These are phyloP conservation scores for Solidago caesia DNA, from an alignment of 129 eudicot genomes.

Conservation along the genomic window DNA sequence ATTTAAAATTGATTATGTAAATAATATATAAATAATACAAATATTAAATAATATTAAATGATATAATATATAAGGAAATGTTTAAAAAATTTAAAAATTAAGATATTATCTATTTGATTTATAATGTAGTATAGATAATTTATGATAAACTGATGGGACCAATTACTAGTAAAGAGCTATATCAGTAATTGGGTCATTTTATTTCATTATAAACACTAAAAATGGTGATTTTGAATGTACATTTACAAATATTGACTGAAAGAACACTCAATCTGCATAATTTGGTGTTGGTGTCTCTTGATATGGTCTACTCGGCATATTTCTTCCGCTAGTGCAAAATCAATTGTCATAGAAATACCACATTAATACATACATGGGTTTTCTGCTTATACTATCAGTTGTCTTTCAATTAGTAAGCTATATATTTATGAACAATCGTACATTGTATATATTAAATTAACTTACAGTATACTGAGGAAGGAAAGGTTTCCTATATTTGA, in stretches of 20 bases:
- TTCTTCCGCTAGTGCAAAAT: background rate
- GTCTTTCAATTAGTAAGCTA: background rate
- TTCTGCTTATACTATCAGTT: too few relatives aligned
- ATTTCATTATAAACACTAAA: too few relatives aligned
- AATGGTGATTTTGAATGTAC: background rate
- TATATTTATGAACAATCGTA: slow-evolving; percentile 8
- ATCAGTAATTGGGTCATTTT: background rate
- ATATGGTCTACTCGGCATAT: background rate
- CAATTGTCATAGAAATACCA: background rate
- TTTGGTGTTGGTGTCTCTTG: background rate
- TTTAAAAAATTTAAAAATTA: too few relatives aligned
- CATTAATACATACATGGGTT: background rate
- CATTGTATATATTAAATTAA: slow-evolving; percentile 8
- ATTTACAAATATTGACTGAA: background rate
- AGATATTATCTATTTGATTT: too few relatives aligned
- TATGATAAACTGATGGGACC: background rate
- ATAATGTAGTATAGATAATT: too few relatives aligned
- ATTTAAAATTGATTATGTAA: too few relatives aligned
- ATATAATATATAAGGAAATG: too few relatives aligned
- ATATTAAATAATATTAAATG: too few relatives aligned
- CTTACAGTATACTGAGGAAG: slow-evolving; percentile 72
- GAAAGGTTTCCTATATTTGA: slow-evolving; percentile 82
- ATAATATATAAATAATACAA: too few relatives aligned
- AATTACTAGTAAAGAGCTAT: background rate
- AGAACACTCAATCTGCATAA: background rate